Evolutionary conservation across 2,329 filamentous ascomycete genomes (phyloP), one percentile per base, ranked within the genome.

Genomic region (Fonsecaea pugnacius): DNA sequence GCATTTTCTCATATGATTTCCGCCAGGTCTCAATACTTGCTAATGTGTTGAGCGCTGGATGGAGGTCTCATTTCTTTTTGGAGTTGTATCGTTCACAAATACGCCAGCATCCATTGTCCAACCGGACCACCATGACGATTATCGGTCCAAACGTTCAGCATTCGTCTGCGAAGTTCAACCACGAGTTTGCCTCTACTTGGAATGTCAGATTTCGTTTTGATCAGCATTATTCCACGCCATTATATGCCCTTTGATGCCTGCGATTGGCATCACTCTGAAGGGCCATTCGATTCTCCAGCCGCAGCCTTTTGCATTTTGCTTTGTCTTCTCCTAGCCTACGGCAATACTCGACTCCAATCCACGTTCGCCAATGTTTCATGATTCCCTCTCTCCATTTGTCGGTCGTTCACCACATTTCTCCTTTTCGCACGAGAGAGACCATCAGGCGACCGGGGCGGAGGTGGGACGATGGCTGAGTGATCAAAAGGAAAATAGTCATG

Each of bases 61-160:
- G 16, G 38, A 52, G 62, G 55, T 67, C 65, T 67, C 65, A 67
- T 67, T 67, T 67, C 59, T 54, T 67, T 67, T 62, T 64, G 61
- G 62, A 54, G 18, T 40, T 33, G 50, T 40, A 40, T 58, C 38
- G 27, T 40, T 43, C 46, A 43, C 46, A 53, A 33, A 24, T 16
- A 32, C n/a, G 51, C 51, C 51, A 53, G 51, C 51, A 53, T 48
- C 21, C 43, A 27, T 48, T 14, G 9, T 48, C 8, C 21, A 18
- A 48, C 32, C 36, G 58, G 32, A 61, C 33, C 9, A 32, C 46
- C 43, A 48, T 48, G 43, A 48, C 18, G 43, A 27, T 21, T 12
- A 8, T 48, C 43, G 43, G 3, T 27, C 9, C 18, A 24, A 10
- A 48, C 16, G 32, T 32, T 48, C 55, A 48, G n/a, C 27, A 58